Base-by-base conservation (phyloP, 306 rosid species). In the Trifolium pratense region DNA sequence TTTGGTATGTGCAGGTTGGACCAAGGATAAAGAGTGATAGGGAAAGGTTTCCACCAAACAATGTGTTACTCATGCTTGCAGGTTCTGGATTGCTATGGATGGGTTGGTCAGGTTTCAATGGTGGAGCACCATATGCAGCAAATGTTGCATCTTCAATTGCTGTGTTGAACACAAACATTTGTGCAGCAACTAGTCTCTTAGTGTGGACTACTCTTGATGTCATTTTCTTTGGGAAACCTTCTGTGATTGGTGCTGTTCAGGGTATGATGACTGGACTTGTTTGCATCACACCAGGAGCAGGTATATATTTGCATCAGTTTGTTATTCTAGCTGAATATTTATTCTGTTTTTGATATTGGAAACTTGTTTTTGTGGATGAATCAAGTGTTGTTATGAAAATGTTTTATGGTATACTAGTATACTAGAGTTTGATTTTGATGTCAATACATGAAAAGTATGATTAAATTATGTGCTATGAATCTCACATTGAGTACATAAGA, bases 41-140 rank as follows among this genome's bases (percentile, higher is more conserved):
- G 75, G 98, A 92, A 77, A 88, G 98, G 69, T 92, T 90, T 73
- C 92, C 95, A 40, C 98, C 98, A 6, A 92, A 92, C 87, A 92
- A 92, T 36, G 89, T 92, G 26, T 42, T 92, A 66, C 89, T 92
- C 1, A 92, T 90, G 98, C 85, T 92, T 21, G 89, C 90, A 14
- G 96, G 96, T 4, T 91, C 98, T 0, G 92, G 98, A 70, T 74
- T 92, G 75, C 23, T 90, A 56, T 92, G 98, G 98, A 90, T 92
- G 96, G 98, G 96, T 3, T 92, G 96, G 98, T 92, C 96, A 13
- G 98, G 98, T 11, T 90, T 92, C 85, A 92, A 92, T n/a, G 96
- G 98, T 0, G 98, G 96, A 1, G 98, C 96, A 31, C 96, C 98
- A 0, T 91, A 84, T 57, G 94, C 98, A 2, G 94, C 98, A 9